Conservation (phyloP, 768 basidiomycete species). For the Inosperma sp. region DNA sequence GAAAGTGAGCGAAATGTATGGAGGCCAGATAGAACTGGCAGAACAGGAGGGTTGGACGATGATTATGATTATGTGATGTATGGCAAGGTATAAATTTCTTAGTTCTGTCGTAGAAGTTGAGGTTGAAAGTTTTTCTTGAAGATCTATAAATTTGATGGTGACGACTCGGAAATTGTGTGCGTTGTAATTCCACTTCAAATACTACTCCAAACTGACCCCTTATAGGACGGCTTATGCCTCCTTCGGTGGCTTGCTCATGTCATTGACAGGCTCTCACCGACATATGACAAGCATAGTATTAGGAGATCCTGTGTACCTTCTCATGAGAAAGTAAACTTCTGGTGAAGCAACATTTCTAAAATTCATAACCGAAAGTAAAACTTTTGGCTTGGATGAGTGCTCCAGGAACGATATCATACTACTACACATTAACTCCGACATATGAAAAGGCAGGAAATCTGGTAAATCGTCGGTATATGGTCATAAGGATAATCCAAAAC, state of each 20-base stretch:
- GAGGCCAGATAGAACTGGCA: slow-evolving; percentile 81
- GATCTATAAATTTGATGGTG: slow-evolving; percentile 95
- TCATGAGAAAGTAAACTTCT: slow-evolving; percentile 75
- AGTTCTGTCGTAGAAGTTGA: neutral
- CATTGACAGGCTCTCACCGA: slow-evolving; percentile 85
- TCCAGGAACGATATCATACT: no score
- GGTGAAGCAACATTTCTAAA: no score
- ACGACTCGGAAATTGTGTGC: slow-evolving; percentile 79
- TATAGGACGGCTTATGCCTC: slow-evolving; percentile 90
- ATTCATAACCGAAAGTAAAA: no score
- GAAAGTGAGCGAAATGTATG: slow-evolving; percentile 85
- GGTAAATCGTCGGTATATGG: neutral
- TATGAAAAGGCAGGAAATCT: neutral
- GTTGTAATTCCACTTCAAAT: slow-evolving; percentile 25
- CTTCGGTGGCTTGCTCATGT: slow-evolving; percentile 94
- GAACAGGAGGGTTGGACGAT: slow-evolving; percentile 72
- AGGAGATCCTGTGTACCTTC: slow-evolving; percentile 87
- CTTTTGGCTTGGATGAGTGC: no score
- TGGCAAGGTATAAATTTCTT: slow-evolving; percentile 67
- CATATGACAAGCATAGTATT: slow-evolving; percentile 90
- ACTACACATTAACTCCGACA: slow-evolving; percentile 5
- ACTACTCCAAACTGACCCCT: slow-evolving; percentile 12
- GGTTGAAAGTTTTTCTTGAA: slow-evolving; percentile 37
- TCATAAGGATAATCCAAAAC: neutral
- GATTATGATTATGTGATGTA: slow-evolving; percentile 99